Conservation (phyloP, 2,329 filamentous ascomycete genomes). For the Macrophomina tecta region DNA sequence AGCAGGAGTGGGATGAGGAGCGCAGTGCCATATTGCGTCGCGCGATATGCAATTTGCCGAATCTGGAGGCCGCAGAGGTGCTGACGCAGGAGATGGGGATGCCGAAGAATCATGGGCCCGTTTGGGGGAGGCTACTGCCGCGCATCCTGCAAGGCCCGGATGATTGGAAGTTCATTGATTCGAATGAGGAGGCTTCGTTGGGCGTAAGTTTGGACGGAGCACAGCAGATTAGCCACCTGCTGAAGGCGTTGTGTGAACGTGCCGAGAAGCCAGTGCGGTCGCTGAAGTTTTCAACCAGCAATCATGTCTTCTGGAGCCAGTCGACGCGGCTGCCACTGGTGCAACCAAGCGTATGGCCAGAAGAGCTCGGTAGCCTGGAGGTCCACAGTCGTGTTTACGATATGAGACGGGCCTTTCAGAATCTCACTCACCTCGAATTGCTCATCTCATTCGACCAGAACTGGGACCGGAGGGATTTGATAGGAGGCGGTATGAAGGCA, state of each 20-base stretch:
- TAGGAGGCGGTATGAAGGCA: constrained; percentile 25
- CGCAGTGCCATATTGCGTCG: background rate
- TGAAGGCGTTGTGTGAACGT: constrained; percentile 14
- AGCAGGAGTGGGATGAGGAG: constrained; percentile 24
- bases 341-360: constrained; percentile 4
- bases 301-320: constrained; percentile 18
- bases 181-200: constrained; percentile 13
- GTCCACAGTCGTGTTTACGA: constrained; percentile 7
- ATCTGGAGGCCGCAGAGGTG: constrained; percentile 11
- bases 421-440: constrained; percentile 20
- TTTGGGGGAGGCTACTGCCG: constrained; percentile 18
- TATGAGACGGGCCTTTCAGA: constrained; percentile 14
- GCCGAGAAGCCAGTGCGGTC: constrained; percentile 4
- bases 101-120: constrained; percentile 17
- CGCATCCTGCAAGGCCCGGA: constrained; percentile 21
- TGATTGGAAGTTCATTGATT: constrained; percentile 24
- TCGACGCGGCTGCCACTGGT: background rate
- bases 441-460: constrained; percentile 28
- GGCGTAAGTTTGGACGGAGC: constrained; percentile 17
- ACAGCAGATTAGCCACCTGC: constrained; percentile 17
- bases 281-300: constrained; percentile 9
- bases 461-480: constrained; percentile 13
- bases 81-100: constrained; percentile 6
- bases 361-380: constrained; percentile 5
- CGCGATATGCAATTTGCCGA: constrained; percentile 21